Percentiles rank a stretch among this genome's conserved stretches.
Evolutionary conservation across 1,284 basidiomycete genomes (phyloP).

Genomic region (Puccinia novopanici): DNA sequence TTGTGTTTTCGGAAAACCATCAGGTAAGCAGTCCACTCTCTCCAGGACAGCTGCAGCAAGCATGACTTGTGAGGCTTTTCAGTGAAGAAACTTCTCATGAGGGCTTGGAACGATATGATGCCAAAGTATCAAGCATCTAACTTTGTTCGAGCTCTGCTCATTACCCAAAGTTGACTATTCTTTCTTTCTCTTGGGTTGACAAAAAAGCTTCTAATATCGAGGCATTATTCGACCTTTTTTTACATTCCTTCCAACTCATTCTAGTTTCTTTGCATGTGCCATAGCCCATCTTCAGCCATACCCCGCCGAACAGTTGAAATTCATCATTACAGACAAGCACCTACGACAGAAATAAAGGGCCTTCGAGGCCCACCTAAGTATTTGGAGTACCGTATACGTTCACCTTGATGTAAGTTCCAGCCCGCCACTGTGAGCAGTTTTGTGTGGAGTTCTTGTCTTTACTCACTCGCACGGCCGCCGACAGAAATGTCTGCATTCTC

Average conservation of each 20-base stretch:
- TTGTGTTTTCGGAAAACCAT: too few species aligned
- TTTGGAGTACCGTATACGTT: neutral
- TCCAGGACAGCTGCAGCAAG: neutral
- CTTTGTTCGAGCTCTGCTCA: neutral
- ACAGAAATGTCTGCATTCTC: neutral
- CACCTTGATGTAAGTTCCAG: neutral
- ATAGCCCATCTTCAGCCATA: neutral
- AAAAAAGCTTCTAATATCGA: neutral
- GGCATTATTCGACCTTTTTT: neutral
- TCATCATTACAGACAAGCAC: neutral
- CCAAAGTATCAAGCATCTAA: neutral
- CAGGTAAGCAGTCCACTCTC: neutral
- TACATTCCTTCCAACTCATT: neutral
- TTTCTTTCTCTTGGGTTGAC: neutral
- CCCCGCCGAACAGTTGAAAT: neutral
- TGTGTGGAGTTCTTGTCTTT: neutral
- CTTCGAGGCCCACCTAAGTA: slow-evolving; percentile 3
- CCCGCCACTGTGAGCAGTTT: neutral
- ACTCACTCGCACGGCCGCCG: neutral
- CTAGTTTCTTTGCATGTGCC: neutral
- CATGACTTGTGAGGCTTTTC: neutral
- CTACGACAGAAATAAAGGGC: neutral
- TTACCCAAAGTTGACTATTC: slow-evolving; percentile 2
- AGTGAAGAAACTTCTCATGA: neutral
- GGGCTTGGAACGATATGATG: too few species aligned